Evolutionary conservation across 306 rosid genomes (phyloP).

Genomic region (Fagus crenata): DNA sequence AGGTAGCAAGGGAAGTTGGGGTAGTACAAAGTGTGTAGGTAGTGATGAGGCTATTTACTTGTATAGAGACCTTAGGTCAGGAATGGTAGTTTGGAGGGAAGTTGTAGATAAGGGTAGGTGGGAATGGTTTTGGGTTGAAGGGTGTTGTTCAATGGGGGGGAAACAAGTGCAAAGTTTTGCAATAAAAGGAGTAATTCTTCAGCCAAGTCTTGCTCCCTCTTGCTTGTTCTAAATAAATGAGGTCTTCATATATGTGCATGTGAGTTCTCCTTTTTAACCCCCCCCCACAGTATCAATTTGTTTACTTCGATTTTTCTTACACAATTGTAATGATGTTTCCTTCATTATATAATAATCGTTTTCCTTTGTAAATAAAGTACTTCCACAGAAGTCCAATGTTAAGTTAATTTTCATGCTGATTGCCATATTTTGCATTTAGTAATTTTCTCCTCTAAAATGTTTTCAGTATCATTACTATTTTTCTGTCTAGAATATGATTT

Average conservation of each 20-base stretch:
- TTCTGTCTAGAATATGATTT: background rate
- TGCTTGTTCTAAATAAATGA: constrained; percentile 14
- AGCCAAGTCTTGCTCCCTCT: constrained; percentile 60
- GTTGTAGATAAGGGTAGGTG: constrained; percentile 28
- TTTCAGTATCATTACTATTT: background rate
- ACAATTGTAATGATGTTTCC: no score
- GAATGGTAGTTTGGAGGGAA: constrained; percentile 60
- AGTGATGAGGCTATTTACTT: constrained; percentile 49
- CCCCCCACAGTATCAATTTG: no score
- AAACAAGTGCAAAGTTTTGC: constrained; percentile 42
- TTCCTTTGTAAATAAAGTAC: no score
- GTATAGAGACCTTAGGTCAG: constrained; percentile 55
- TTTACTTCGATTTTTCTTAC: no score
- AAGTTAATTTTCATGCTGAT: no score
- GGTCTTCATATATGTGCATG: background rate
- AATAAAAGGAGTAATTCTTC: constrained; percentile 59
- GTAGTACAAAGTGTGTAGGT: constrained; percentile 56
- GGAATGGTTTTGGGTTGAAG: constrained; percentile 78
- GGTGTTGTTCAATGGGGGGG: constrained; percentile 43
- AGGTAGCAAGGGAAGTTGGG: constrained; percentile 57
- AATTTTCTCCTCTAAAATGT: background rate
- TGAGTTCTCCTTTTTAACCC: no score
- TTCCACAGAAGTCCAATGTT: no score
- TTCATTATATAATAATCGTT: no score
- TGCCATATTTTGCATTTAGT: no score